phyloP scores from a whole-genome alignment of 1,284 basidiomycete species.

The Bjerkandera adusta region DNA sequence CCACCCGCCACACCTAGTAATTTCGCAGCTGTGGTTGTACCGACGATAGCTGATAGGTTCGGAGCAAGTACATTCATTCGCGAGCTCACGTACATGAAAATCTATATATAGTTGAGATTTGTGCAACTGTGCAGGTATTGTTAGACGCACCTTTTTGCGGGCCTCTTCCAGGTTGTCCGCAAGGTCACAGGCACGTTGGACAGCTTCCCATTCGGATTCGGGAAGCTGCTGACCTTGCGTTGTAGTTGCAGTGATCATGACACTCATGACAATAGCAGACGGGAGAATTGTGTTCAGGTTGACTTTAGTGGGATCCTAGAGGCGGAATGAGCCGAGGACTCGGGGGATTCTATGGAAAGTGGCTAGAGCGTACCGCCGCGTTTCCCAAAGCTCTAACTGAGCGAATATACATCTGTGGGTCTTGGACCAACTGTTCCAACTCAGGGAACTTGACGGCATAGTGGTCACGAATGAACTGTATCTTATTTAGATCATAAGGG shows the following conservation, averaged over 20 bases:
- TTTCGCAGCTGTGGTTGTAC: conserved; percentile 97
- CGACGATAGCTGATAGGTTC: conserved; percentile 97
- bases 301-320: conserved; percentile 80
- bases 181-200: conserved; percentile 84
- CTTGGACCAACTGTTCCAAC: conserved; percentile 91
- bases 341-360: conserved; percentile 2
- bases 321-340: conserved; percentile 9
- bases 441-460: conserved; percentile 97
- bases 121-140: background rate
- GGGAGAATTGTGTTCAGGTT: conserved; percentile 80
- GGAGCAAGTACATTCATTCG: conserved; percentile 98
- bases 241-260: conserved; percentile 93
- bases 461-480: conserved; percentile 95
- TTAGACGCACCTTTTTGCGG: conserved; percentile 67
- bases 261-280: conserved; percentile 94
- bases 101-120: conserved; percentile 42
- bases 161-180: conserved; percentile 87
- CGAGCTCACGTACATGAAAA: conserved; percentile 98
- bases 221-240: conserved; percentile 78
- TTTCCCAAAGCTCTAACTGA: conserved; percentile 91
- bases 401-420: conserved; percentile 91
- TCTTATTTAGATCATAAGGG: conserved; percentile 24
- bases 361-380: conserved; percentile 55
- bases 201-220: conserved; percentile 74
- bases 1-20: conserved; percentile 97